phyloP scores from a whole-genome alignment of 2,329 filamentous ascomycete genomes.

The Stenocarpella maydis region DNA sequence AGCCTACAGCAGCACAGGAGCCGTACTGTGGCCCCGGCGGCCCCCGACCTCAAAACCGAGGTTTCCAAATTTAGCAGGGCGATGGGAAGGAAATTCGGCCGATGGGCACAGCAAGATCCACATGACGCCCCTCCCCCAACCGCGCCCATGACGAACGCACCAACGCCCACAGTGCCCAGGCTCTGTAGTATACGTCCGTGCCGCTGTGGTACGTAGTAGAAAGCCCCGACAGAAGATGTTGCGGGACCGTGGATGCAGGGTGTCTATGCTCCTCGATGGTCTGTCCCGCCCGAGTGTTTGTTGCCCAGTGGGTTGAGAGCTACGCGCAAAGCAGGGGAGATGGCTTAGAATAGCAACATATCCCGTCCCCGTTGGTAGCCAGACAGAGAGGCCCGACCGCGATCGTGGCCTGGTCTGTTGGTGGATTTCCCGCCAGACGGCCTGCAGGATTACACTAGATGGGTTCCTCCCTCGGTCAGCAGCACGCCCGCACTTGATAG shows the following conservation, averaged over 20 bases:
- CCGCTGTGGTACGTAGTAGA: no score
- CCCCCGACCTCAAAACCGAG: neutral
- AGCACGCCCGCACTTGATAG: neutral
- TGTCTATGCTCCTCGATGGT: neutral
- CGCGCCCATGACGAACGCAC: neutral
- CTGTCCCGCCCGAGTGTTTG: neutral
- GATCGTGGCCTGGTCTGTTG: constrained; percentile 2
- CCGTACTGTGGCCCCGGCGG: constrained; percentile 7
- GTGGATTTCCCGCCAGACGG: neutral
- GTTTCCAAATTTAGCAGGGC: constrained; percentile 24
- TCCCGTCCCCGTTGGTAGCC: neutral
- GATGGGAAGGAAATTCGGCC: constrained; percentile 14
- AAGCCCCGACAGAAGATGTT: no score
- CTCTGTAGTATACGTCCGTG: no score
- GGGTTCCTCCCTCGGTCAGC: neutral
- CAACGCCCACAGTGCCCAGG: neutral
- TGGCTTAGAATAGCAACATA: constrained; percentile 12
- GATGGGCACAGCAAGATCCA: constrained; percentile 24
- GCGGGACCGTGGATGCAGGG: neutral
- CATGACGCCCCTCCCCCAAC: neutral
- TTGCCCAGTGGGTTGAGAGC: neutral
- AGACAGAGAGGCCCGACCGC: constrained; percentile 5
- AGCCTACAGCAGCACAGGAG: neutral
- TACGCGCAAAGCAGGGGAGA: neutral
- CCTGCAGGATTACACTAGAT: constrained; percentile 1